Conservation (phyloP, 768 basidiomycete species). For the Chalciporus chontae region DNA sequence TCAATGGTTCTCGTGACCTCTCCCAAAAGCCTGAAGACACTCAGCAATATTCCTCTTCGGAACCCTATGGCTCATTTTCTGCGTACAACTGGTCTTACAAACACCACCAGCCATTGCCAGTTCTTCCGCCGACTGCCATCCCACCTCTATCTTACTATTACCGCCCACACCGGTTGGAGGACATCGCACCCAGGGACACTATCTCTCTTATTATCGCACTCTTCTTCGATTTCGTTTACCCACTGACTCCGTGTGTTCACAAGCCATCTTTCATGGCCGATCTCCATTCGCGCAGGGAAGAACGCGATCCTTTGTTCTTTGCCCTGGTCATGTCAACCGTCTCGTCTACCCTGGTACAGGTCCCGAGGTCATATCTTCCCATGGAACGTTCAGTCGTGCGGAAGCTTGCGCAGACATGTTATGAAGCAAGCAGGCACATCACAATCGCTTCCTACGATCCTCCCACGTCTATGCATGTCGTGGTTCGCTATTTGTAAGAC, state of each 20-base stretch:
- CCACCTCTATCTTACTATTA: constrained; percentile 71
- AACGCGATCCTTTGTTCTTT: constrained; percentile 87
- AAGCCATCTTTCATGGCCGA: constrained; percentile 92
- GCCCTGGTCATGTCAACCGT: constrained; percentile 87
- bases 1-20: constrained; percentile 40
- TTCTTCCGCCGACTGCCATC: constrained; percentile 40
- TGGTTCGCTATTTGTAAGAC: constrained; percentile 84
- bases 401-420: constrained; percentile 75
- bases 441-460: constrained; percentile 80
- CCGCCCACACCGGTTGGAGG: constrained; percentile 73
- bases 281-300: constrained; percentile 73
- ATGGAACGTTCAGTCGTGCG: constrained; percentile 84
- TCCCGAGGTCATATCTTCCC: constrained; percentile 83
- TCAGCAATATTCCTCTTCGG: constrained; percentile 40
- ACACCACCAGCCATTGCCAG: constrained; percentile 49
- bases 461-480: constrained; percentile 78
- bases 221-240: constrained; percentile 93
- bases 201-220: constrained; percentile 80
- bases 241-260: constrained; percentile 87
- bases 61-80: constrained; percentile 61
- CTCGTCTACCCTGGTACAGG: constrained; percentile 83
- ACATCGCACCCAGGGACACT: constrained; percentile 77
- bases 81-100: constrained; percentile 71
- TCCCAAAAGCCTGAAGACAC: constrained; percentile 44
- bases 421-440: constrained; percentile 79